Conservation (phyloP, 176 grass and related monocot genomes). For the Raddia guianensis region DNA sequence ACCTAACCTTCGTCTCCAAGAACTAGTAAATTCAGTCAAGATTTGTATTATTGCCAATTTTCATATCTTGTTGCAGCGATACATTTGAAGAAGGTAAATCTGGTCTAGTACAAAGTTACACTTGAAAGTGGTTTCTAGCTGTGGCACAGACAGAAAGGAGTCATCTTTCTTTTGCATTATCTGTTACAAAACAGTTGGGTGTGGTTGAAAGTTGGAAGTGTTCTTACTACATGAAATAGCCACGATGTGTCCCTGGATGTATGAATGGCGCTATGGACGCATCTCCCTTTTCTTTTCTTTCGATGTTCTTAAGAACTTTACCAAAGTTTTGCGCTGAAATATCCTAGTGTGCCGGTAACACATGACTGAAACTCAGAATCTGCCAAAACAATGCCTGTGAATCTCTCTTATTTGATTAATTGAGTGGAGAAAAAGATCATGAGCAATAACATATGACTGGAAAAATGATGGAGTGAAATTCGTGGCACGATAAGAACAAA, state of each 20-base stretch:
- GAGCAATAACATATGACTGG: not conserved
- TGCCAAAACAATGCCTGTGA: not conserved
- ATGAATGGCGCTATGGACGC: slow-evolving; percentile 7
- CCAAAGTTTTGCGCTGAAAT: not conserved
- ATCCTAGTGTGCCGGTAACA: not conserved
- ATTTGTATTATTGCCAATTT: not conserved
- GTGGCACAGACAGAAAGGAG: slow-evolving; percentile 1
- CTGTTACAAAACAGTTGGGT: not conserved
- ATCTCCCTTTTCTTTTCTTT: slow-evolving; percentile 1
- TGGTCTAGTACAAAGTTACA: not conserved
- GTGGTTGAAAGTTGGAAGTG: not conserved
- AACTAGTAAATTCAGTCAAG: slow-evolving; percentile 7
- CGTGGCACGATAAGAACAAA: not conserved
- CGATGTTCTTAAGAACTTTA: not conserved
- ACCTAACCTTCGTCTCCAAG: slow-evolving; percentile 64
- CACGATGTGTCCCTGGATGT: not conserved
- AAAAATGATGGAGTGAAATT: not conserved
- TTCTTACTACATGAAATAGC: slow-evolving; percentile 1
- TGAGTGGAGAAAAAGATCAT: not conserved
- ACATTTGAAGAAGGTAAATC: not conserved
- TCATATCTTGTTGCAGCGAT: slow-evolving; percentile 24
- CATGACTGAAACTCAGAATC: not conserved
- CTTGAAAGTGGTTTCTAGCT: slow-evolving; percentile 20
- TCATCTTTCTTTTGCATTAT: not conserved
- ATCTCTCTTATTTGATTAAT: not conserved